Evolutionary conservation across 1,139 yeast species (phyloP), one percentile per base, ranked within the genome.

Genomic region (Kazachstania sp.): DNA sequence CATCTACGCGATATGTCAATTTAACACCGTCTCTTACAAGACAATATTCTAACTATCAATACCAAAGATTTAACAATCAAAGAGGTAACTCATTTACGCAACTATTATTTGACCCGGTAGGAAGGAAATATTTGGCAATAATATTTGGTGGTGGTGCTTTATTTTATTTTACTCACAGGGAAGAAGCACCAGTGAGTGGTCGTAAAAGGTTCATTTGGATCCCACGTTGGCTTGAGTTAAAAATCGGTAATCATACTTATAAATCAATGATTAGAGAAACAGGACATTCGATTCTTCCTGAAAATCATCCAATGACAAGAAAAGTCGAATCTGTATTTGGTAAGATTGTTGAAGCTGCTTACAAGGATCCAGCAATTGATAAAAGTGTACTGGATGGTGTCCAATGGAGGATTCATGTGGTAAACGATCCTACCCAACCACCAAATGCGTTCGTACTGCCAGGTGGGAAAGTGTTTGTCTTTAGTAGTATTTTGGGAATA

Each of bases 391-490:
- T 64, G 28, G 56, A 59, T 20, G 62, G 56, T 12, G 45, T 69
- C 26, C 72, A 84, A 41, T 92, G 98, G 98, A 71, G 78, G 54
- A 79, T 92, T 36, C 88, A 87, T 65, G 86, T 94, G 28, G 79
- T 92, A 41, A 75, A 82, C 53, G 86, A 83, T 56, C 81, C 83
- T 6, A 67, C 64, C 11, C 69, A 72, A 16, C 86, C 96, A 3
- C 97, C 98, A 2, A 92, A 92, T 67, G 98, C 98, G 2, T 92
- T 94, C 67, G 95, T 92, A 28, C 71, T 92, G 45, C 97, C 97
- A 20, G 92, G 94, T 50, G 98, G 98, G 12, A 90, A 90, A 66
- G 95, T 94, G 40, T 92, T 92, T 67, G 87, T 92, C 18, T 86
- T 86, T 59, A 74, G 83, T 44, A 79, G 86, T 18, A 86, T 94